Percentiles rank a stretch among this genome's conserved stretches.
phyloP scores from a whole-genome alignment of 192 early-diverging fungal genomes.

The Linderina pennispora region DNA sequence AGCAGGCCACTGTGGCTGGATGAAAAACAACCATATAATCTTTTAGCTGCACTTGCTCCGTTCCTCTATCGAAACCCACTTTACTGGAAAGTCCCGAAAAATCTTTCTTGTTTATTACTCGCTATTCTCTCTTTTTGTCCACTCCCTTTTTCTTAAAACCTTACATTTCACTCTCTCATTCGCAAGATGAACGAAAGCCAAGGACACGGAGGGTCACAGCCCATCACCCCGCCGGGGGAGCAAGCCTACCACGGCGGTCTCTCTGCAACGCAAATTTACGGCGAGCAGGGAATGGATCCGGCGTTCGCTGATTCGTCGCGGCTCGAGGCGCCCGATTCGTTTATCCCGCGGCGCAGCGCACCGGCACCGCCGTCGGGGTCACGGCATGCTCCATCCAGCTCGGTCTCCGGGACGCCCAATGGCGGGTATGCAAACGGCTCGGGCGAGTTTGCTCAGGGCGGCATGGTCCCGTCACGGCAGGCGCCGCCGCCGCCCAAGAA shows the following conservation, averaged over 20 bases:
- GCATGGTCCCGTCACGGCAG: slow-evolving; percentile 29
- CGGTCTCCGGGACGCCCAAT: too few relatives aligned
- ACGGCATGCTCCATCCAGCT: slow-evolving; percentile 21
- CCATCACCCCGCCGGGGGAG: slow-evolving; percentile 6
- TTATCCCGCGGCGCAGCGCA: slow-evolving; percentile 46
- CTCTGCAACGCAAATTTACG: slow-evolving; percentile 27
- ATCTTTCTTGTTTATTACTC: too few relatives aligned
- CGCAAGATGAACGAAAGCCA: slow-evolving; percentile 44
- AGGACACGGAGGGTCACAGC: slow-evolving; percentile 16
- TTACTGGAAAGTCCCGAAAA: too few relatives aligned
- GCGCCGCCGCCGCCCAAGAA: slow-evolving; percentile 45
- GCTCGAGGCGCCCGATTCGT: slow-evolving; percentile 25
- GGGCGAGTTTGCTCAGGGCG: too few relatives aligned
- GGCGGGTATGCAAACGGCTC: too few relatives aligned
- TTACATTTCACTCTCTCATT: too few relatives aligned
- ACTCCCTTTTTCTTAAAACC: too few relatives aligned
- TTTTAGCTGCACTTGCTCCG: too few relatives aligned
- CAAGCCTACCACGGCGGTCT: slow-evolving; percentile 15
- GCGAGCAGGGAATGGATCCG: slow-evolving; percentile 22
- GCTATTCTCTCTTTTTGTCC: too few relatives aligned
- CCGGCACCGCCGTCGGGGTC: slow-evolving; percentile 34
- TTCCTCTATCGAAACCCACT: too few relatives aligned
- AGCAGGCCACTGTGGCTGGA: too few relatives aligned
- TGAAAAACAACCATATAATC: too few relatives aligned
- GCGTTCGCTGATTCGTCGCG: slow-evolving; percentile 17